Evolutionary conservation across 116 monocot species (phyloP).

Genomic region (Trichopus zeylanicus): DNA sequence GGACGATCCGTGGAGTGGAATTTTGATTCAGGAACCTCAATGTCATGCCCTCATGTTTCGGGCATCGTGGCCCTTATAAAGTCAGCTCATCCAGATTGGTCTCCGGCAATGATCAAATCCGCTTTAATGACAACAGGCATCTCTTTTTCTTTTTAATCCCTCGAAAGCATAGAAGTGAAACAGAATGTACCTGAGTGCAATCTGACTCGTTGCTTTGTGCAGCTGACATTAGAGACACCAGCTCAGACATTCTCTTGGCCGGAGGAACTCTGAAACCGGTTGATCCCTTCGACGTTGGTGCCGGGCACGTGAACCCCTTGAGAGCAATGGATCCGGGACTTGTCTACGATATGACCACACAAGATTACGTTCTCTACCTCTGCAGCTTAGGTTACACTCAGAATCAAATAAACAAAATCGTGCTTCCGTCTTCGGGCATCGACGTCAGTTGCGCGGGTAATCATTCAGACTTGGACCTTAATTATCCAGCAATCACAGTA

Average conservation of each 20-base stretch:
- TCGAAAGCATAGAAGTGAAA: no score
- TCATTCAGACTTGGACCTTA: conserved; percentile 27
- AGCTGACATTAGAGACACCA: conserved; percentile 23
- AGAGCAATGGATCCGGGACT: conserved; percentile 43
- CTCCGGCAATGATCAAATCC: conserved; percentile 55
- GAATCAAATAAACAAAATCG: conserved; percentile 27
- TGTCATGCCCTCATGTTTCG: conserved; percentile 58
- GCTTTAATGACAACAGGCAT: conserved; percentile 62
- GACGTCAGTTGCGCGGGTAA: conserved; percentile 24
- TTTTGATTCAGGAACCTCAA: conserved; percentile 49
- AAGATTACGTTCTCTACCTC: conserved; percentile 35
- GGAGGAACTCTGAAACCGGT: conserved; percentile 44
- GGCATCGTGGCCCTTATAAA: conserved; percentile 49
- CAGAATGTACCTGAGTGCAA: no score
- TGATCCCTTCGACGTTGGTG: conserved; percentile 51
- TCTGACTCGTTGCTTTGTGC: conserved; percentile 4
- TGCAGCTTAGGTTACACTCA: conserved; percentile 41
- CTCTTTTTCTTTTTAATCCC: no score
- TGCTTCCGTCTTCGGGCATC: conserved; percentile 21
- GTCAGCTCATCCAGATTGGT: conserved; percentile 46
- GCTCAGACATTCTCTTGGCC: conserved; percentile 25
- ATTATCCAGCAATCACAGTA: conserved; percentile 57
- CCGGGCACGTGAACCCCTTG: conserved; percentile 45
- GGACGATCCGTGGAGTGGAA: conserved; percentile 18
- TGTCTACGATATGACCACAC: conserved; percentile 25